Conservation (phyloP, 106 monocot genomes). For the Phalaenopsis equestris region DNA sequence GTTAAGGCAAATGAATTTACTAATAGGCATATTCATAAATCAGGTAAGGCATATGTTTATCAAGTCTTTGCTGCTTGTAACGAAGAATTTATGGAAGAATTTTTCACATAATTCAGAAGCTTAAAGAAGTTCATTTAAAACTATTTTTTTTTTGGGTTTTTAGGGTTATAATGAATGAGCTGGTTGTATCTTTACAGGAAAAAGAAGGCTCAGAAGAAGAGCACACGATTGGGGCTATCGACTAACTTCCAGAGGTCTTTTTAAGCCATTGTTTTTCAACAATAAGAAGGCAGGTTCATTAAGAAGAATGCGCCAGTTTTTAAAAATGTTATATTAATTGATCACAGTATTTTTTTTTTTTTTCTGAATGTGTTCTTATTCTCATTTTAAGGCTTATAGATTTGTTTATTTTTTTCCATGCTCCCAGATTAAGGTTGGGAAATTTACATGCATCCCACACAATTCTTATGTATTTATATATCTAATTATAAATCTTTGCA, state of each 20-base stretch:
- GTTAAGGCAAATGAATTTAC: background rate
- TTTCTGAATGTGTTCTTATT: background rate
- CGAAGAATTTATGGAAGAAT: background rate
- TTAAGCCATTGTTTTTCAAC: conserved; percentile 43
- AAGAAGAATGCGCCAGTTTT: conserved; percentile 18
- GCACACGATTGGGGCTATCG: conserved; percentile 13
- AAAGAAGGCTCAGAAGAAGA: conserved; percentile 21
- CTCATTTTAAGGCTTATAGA: background rate
- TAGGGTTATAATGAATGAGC: background rate
- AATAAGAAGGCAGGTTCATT: conserved; percentile 36
- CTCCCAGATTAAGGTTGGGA: background rate
- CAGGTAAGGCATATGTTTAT: background rate
- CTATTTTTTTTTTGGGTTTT: background rate
- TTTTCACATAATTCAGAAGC: background rate
- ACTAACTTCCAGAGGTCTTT: conserved; percentile 41
- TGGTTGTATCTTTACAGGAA: conserved; percentile 35
- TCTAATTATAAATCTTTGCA: too few species aligned
- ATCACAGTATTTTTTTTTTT: conserved; percentile 1
- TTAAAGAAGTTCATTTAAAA: background rate
- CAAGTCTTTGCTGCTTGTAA: background rate
- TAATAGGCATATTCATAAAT: background rate
- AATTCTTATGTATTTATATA: too few species aligned
- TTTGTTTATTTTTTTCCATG: background rate
- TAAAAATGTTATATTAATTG: conserved; percentile 1
- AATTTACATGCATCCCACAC: too few species aligned